phyloP scores from a whole-genome alignment of 1,139 yeast species.

The Debaryomyces coudertii region DNA sequence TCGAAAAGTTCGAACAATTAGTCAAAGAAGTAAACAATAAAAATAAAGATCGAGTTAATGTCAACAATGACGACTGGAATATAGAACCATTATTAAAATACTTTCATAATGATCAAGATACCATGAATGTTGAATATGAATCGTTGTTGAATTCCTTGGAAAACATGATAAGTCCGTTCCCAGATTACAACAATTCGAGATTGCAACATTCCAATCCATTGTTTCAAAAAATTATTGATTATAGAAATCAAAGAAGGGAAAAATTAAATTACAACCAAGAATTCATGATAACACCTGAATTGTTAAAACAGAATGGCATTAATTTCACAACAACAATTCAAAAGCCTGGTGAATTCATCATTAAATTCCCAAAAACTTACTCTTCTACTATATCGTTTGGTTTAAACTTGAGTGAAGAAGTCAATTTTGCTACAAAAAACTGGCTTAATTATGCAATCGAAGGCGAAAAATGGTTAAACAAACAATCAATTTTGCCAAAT shows the following conservation, averaged over 20 bases:
- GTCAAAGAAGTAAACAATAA: conserved; percentile 22
- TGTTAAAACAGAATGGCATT: conserved; percentile 51
- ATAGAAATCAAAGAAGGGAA: conserved; percentile 11
- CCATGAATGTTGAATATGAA: conserved; percentile 26
- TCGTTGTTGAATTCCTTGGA: conserved; percentile 33
- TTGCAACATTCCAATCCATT: conserved; percentile 25
- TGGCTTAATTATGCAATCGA: conserved; percentile 57
- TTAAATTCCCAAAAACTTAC: conserved; percentile 60
- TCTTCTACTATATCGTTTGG: conserved; percentile 57
- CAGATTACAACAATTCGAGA: conserved; percentile 27
- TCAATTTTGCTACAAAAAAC: conserved; percentile 56
- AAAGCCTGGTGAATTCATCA: conserved; percentile 60
- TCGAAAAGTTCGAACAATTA: conserved; percentile 61
- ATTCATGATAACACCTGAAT: conserved; percentile 50
- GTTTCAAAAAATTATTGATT: conserved; percentile 31
- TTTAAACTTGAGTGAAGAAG: conserved; percentile 56
- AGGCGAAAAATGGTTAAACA: conserved; percentile 55
- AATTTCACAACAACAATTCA: conserved; percentile 51
- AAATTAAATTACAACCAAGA: conserved; percentile 36
- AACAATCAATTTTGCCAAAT: conserved; percentile 53
- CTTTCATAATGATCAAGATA: conserved; percentile 19
- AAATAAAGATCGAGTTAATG: conserved; percentile 23
- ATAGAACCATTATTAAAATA: conserved; percentile 21
- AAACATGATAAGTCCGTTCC: conserved; percentile 30
- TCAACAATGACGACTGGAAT: conserved; percentile 28